Conservation (phyloP, 129 eudicot genomes). For the Ambrosia artemisiifolia region DNA sequence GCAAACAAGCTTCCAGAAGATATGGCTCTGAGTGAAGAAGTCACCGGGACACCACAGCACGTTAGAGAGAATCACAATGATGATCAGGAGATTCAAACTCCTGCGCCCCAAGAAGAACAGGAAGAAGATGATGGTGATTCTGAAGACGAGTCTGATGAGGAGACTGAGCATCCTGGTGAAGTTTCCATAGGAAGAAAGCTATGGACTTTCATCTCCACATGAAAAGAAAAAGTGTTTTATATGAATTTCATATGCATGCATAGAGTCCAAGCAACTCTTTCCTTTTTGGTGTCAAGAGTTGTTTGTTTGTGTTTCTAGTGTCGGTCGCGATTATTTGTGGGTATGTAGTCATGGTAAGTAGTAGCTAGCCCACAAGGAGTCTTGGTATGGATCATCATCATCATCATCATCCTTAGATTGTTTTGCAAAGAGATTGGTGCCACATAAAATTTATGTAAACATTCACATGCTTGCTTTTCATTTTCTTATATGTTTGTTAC, state of each 20-base stretch:
- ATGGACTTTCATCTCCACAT: slow-evolving; percentile 89
- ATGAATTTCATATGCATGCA: slow-evolving; percentile 17
- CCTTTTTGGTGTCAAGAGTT: slow-evolving; percentile 42
- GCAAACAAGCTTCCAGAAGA: slow-evolving; percentile 30
- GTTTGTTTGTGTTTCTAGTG: slow-evolving; percentile 11
- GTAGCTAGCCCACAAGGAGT: slow-evolving; percentile 21
- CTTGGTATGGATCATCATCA: neutral
- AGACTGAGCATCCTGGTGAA: slow-evolving; percentile 88
- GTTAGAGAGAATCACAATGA: slow-evolving; percentile 18
- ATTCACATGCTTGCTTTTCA: slow-evolving; percentile 5
- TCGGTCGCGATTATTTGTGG: slow-evolving; percentile 9
- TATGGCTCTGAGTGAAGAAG: slow-evolving; percentile 68
- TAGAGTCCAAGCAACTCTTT: slow-evolving; percentile 35
- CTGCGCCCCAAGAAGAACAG: slow-evolving; percentile 17
- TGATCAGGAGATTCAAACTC: slow-evolving; percentile 27
- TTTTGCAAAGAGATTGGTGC: slow-evolving; percentile 19
- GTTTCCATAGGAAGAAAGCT: slow-evolving; percentile 89
- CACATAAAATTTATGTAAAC: slow-evolving; percentile 17
- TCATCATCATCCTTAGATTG: slow-evolving; percentile 21
- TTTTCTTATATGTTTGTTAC: slow-evolving; percentile 13
- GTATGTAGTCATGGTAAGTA: slow-evolving; percentile 16
- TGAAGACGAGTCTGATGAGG: slow-evolving; percentile 41
- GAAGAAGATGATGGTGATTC: slow-evolving; percentile 31
- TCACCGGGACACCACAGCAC: slow-evolving; percentile 57
- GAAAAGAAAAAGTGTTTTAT: slow-evolving; percentile 15